Conservation (phyloP, 768 basidiomycete species). For the Boletus subcaerulescens region DNA sequence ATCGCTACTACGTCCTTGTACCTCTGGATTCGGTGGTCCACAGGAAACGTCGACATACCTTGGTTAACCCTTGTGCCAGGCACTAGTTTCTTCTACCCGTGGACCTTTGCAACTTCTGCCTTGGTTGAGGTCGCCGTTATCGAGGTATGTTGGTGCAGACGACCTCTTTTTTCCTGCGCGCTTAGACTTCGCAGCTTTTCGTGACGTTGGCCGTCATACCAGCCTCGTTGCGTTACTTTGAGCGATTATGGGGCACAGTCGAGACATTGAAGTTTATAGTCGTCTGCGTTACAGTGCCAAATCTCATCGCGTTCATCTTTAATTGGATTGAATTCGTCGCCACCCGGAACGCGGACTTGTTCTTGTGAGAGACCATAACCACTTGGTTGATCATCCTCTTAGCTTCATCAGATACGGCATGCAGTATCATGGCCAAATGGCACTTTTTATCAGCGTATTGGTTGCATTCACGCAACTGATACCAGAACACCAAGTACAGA, state of each 20-base stretch:
- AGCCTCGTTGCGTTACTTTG: conserved; percentile 83
- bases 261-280: conserved; percentile 86
- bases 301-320: conserved; percentile 83
- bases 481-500: conserved; percentile 95
- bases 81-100: conserved; percentile 78
- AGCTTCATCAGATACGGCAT: conserved; percentile 67
- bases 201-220: conserved; percentile 76
- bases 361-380: conserved; percentile 57
- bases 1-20: conserved; percentile 56
- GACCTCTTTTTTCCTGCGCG: background rate
- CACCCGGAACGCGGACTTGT: conserved; percentile 66
- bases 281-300: conserved; percentile 74
- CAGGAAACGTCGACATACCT: conserved; percentile 43
- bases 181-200: conserved; percentile 53
- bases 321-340: conserved; percentile 84
- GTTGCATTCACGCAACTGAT: conserved; percentile 98
- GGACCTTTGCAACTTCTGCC: conserved; percentile 89
- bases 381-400: conserved; percentile 6
- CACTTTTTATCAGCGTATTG: conserved; percentile 81
- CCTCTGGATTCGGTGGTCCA: conserved; percentile 61
- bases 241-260: conserved; percentile 88
- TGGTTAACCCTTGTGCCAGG: conserved; percentile 85
- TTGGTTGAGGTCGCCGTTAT: conserved; percentile 81
- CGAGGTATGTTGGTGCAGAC: conserved; percentile 57
- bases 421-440: conserved; percentile 90